phyloP scores from a whole-genome alignment of 768 basidiomycete species.

The Fistulinella prunicolor region DNA sequence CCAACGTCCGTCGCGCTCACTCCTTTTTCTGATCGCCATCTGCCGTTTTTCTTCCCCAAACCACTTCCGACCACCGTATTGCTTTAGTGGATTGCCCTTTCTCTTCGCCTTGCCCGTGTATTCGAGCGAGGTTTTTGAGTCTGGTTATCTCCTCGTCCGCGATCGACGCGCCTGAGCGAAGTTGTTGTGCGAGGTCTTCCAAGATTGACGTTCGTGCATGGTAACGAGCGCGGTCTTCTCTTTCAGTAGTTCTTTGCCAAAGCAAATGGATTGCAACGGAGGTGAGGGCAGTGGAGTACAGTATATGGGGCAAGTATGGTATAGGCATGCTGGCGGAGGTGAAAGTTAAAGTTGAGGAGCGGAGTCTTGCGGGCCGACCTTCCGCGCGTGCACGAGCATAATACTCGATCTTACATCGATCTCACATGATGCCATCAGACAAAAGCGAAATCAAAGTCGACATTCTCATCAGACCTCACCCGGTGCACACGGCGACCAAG shows the following conservation, averaged over 20 bases:
- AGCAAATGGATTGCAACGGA: constrained; percentile 69
- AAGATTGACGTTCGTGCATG: constrained; percentile 62
- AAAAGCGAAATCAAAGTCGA: too few relatives aligned
- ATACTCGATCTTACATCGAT: too few relatives aligned
- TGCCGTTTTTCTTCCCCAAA: constrained; percentile 39
- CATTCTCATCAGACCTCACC: too few relatives aligned
- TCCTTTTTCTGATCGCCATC: constrained; percentile 25
- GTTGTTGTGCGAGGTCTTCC: constrained; percentile 51
- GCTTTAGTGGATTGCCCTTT: constrained; percentile 9
- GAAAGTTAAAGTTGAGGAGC: too few relatives aligned
- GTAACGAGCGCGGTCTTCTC: constrained; percentile 52
- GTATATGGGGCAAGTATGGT: constrained; percentile 58
- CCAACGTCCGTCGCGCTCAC: constrained; percentile 39
- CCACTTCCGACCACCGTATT: constrained; percentile 51
- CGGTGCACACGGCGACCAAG: too few relatives aligned
- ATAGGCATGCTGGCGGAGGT: constrained; percentile 17
- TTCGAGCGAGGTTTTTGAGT: constrained; percentile 51
- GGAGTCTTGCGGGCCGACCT: too few relatives aligned
- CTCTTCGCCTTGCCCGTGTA: constrained; percentile 23
- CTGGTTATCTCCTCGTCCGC: constrained; percentile 51
- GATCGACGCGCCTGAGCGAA: constrained; percentile 45
- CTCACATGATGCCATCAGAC: too few relatives aligned
- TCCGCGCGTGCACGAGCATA: too few relatives aligned
- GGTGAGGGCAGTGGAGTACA: constrained; percentile 63
- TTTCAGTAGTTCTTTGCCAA: constrained; percentile 45